Evolutionary conservation across 768 basidiomycete species (phyloP).

Genomic region (Pleurotus giganteus): DNA sequence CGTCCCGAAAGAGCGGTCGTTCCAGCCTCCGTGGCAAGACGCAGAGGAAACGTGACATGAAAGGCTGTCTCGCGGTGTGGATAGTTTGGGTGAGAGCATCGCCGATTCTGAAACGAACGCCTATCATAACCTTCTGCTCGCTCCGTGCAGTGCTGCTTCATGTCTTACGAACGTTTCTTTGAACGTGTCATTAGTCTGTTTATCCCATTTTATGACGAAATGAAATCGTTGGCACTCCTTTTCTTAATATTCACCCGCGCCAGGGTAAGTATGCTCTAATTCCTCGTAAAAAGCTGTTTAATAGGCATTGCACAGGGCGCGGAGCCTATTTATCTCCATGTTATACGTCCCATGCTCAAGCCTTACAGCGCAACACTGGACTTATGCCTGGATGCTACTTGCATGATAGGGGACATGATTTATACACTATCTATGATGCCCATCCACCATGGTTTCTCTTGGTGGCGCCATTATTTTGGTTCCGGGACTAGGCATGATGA

Average conservation of each 20-base stretch:
- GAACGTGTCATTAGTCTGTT: conserved; percentile 68
- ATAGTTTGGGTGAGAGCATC: conserved; percentile 71
- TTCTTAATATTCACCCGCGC: conserved; percentile 78
- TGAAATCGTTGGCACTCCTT: conserved; percentile 70
- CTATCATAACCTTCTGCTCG: conserved; percentile 7
- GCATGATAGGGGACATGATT: conserved; percentile 64
- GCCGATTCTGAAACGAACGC: background rate
- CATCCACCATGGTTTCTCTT: conserved; percentile 29
- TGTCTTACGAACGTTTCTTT: conserved; percentile 61
- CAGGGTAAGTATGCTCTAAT: conserved; percentile 41
- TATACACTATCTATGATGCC: conserved; percentile 41
- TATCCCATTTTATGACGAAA: conserved; percentile 81
- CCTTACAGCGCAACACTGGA: conserved; percentile 73
- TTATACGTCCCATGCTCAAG: conserved; percentile 75
- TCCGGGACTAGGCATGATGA: conserved; percentile 6
- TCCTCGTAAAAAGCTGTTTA: background rate
- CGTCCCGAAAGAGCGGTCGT: conserved; percentile 50
- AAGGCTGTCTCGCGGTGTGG: conserved; percentile 83
- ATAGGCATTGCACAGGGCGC: conserved; percentile 55
- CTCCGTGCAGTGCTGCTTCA: conserved; percentile 59
- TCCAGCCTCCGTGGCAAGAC: conserved; percentile 67
- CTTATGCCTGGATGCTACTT: conserved; percentile 54
- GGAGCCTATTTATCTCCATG: conserved; percentile 79
- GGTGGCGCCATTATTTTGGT: conserved; percentile 32
- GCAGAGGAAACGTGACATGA: conserved; percentile 82